phyloP scores from a whole-genome alignment of 345 rosid species.

The Streptanthus diversifolius region DNA sequence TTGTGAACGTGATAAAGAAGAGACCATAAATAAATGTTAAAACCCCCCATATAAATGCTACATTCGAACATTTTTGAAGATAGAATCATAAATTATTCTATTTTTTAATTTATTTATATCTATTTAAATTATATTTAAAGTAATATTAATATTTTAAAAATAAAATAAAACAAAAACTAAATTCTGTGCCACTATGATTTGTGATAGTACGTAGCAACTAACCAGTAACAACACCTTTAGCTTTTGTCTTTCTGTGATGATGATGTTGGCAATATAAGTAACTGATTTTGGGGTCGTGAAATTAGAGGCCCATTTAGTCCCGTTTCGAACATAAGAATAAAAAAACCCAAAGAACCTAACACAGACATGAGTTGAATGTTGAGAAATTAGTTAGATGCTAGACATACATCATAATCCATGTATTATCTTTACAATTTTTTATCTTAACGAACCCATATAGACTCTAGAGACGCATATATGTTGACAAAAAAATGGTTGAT shows the following conservation, averaged over 20 bases:
- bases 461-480: not conserved
- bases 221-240: conserved; percentile 25
- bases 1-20: not conserved
- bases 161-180: not conserved
- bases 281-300: not conserved
- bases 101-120: not conserved
- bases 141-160: not conserved
- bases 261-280: conserved; percentile 12
- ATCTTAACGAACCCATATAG: not conserved
- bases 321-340: not conserved
- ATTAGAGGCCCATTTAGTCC: not conserved
- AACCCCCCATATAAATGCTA: not conserved
- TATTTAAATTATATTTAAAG: not conserved
- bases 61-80: not conserved
- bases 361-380: not conserved
- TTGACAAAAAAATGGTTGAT: not conserved
- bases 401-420: conserved; percentile 2
- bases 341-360: not conserved
- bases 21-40: not conserved
- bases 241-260: not conserved
- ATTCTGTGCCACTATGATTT: conserved; percentile 6
- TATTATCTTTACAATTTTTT: not conserved
- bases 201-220: conserved; percentile 21
- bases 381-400: not conserved
- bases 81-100: not conserved